Evolutionary conservation across 805 yeast genomes (phyloP).

Genomic region (Candida dajiaensis): DNA sequence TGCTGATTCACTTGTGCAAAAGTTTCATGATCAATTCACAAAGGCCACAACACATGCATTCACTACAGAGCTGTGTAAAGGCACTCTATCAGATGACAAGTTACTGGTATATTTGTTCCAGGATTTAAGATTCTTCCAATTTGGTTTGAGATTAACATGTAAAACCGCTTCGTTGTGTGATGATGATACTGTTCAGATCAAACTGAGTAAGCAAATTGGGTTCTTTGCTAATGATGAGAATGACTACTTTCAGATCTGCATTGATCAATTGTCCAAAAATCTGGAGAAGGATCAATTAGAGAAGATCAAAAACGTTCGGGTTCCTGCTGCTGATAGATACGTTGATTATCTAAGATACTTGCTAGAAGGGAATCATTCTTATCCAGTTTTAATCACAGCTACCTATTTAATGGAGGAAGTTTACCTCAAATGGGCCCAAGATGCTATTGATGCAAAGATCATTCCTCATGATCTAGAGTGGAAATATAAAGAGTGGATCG

Average conservation of each 20-base stretch:
- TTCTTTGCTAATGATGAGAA: constrained; percentile 44
- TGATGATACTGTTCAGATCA: constrained; percentile 30
- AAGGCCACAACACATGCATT: constrained; percentile 12
- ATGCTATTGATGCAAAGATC: constrained; percentile 25
- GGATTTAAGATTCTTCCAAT: constrained; percentile 42
- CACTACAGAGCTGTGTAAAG: constrained; percentile 36
- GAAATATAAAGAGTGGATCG: constrained; percentile 47
- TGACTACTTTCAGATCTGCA: constrained; percentile 36
- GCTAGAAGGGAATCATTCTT: constrained; percentile 25
- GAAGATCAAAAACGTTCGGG: constrained; percentile 6
- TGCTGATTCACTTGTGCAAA: constrained; percentile 4
- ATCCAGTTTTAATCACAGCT: constrained; percentile 38
- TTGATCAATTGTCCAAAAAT: constrained; percentile 21
- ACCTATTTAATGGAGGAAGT: constrained; percentile 44
- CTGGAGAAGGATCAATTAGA: constrained; percentile 11
- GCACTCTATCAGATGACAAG: constrained; percentile 36
- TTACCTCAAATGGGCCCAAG: constrained; percentile 47
- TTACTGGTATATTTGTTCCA: constrained; percentile 41
- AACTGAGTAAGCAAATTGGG: constrained; percentile 45
- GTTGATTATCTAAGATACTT: constrained; percentile 29
- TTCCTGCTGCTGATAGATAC: constrained; percentile 35
- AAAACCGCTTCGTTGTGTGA: constrained; percentile 40
- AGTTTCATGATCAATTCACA: constrained; percentile 3
- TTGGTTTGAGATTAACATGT: constrained; percentile 37
- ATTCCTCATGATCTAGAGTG: constrained; percentile 31